These are phyloP conservation scores for Xylariaceae sp. DNA, from an alignment of 2,329 filamentous ascomycete species.

Conservation along the genomic window DNA sequence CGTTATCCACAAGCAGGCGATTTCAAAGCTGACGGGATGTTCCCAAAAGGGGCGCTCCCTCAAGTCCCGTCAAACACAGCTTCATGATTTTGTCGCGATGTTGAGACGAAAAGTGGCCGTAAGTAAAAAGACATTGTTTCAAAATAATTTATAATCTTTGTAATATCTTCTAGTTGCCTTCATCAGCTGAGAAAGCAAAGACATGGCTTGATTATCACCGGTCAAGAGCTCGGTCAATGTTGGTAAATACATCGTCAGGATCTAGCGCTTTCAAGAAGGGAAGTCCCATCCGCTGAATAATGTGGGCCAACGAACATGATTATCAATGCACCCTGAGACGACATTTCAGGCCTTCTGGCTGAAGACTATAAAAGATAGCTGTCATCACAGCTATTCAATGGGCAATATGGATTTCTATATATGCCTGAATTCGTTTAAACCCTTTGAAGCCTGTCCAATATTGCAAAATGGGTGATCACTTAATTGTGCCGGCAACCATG, in stretches of 20 bases:
- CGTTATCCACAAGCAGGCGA: background rate
- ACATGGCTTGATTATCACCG: too few relatives aligned
- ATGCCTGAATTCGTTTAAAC: background rate
- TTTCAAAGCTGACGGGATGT: background rate
- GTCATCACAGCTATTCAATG: background rate
- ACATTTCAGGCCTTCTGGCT: too few relatives aligned
- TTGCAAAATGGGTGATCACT: constrained; percentile 2
- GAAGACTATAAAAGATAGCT: background rate
- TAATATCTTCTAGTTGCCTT: too few relatives aligned
- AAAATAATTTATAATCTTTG: too few relatives aligned
- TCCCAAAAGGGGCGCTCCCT: too few relatives aligned
- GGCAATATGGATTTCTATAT: background rate
- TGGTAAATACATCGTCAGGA: too few relatives aligned
- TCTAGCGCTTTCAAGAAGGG: background rate
- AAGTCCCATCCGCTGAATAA: background rate
- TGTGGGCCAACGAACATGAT: background rate
- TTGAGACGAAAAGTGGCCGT: too few relatives aligned
- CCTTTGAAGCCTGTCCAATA: background rate
- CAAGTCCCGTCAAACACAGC: too few relatives aligned
- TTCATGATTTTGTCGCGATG: too few relatives aligned
- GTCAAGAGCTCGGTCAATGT: too few relatives aligned
- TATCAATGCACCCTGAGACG: background rate
- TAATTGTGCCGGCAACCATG: constrained; percentile 22
- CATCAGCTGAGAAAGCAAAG: too few relatives aligned
- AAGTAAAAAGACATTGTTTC: too few relatives aligned